Evolutionary conservation across 192 early-diverging fungal genomes (phyloP).

Genomic region (Rhizophagus sp.): DNA sequence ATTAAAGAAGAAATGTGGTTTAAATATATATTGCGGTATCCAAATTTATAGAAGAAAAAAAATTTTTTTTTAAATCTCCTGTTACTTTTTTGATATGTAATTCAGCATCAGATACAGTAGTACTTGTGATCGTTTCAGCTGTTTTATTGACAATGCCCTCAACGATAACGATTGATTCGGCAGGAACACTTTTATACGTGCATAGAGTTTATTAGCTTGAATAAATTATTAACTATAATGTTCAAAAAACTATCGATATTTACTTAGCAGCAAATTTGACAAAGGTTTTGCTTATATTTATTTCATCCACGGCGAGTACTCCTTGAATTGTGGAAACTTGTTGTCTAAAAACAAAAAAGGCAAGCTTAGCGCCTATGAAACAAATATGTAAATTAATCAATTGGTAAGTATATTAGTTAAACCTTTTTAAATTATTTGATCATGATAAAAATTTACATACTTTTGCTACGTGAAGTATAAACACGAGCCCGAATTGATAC

Average conservation of each 20-base stretch:
- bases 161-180: slow-evolving; percentile 89
- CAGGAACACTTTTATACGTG: slow-evolving; percentile 58
- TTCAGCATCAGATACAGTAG: slow-evolving; percentile 93
- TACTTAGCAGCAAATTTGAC: slow-evolving; percentile 82
- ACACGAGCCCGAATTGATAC: slow-evolving; percentile 89
- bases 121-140: slow-evolving; percentile 83
- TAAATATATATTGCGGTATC: slow-evolving; percentile 20
- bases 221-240: slow-evolving; percentile 6
- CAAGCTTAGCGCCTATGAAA: slow-evolving; percentile 70
- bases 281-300: slow-evolving; percentile 91
- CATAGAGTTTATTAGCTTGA: neutral
- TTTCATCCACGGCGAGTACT: slow-evolving; percentile 70
- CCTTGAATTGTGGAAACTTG: slow-evolving; percentile 87
- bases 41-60: neutral
- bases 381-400: neutral
- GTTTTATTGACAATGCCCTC: slow-evolving; percentile 80
- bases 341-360: slow-evolving; percentile 92
- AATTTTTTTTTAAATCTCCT: slow-evolving; percentile 26
- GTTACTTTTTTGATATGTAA: slow-evolving; percentile 73
- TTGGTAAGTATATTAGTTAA: neutral
- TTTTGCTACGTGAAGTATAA: slow-evolving; percentile 84
- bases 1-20: slow-evolving; percentile 9
- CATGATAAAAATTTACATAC: slow-evolving; percentile 41
- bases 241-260: slow-evolving; percentile 29
- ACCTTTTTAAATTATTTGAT: neutral